Evolutionary conservation across 257 asterid genomes (phyloP).

Genomic region (Agastache rugosa): DNA sequence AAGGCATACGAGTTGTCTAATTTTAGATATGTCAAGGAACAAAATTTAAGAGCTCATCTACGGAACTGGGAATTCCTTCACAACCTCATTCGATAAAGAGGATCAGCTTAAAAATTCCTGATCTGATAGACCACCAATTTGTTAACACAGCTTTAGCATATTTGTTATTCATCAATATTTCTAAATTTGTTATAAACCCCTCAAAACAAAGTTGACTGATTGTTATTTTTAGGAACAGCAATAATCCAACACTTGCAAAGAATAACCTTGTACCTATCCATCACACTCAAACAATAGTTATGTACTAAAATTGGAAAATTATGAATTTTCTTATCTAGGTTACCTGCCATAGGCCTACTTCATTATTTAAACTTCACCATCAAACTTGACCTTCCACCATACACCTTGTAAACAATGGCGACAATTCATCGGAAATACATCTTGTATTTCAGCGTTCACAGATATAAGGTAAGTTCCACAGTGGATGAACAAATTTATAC

Average conservation of each 20-base stretch:
- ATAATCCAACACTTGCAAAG: not conserved
- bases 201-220: not conserved
- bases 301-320: not conserved
- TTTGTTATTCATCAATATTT: not conserved
- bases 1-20: too few relatives aligned
- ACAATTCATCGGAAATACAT: not conserved
- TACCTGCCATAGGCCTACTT: slow-evolving; percentile 31
- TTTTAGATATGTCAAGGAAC: too few relatives aligned
- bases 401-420: slow-evolving; percentile 1
- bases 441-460: not conserved
- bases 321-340: slow-evolving; percentile 26
- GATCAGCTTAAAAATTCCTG: not conserved
- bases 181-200: not conserved
- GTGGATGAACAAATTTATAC: too few relatives aligned
- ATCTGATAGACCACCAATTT: not conserved
- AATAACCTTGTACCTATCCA: not conserved
- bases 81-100: not conserved
- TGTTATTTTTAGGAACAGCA: not conserved
- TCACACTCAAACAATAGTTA: slow-evolving; percentile 14
- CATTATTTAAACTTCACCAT: not conserved
- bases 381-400: slow-evolving; percentile 8
- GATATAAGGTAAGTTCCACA: too few relatives aligned
- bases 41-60: too few relatives aligned
- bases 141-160: not conserved
- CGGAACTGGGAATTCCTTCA: not conserved